phyloP scores from a whole-genome alignment of 768 basidiomycete species.

The Pleurotus sapidus region DNA sequence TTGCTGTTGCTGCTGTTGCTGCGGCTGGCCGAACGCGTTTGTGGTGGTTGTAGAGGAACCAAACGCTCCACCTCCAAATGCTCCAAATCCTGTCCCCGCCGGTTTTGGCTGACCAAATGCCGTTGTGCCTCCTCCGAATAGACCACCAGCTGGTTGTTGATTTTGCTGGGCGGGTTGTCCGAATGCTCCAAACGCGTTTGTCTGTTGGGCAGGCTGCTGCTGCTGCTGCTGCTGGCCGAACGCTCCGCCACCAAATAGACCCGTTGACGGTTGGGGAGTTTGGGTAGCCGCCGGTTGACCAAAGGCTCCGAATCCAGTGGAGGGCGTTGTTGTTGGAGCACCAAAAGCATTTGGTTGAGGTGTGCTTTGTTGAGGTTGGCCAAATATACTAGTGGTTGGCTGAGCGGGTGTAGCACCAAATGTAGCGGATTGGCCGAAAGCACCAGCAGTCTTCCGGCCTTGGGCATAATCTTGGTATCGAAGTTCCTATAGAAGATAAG shows the following conservation, averaged over 20 bases:
- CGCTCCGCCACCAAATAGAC: conserved; percentile 32
- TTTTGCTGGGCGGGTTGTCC: conserved; percentile 30
- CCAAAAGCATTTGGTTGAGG: conserved; percentile 34
- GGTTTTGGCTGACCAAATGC: conserved; percentile 15
- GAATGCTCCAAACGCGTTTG: conserved; percentile 24
- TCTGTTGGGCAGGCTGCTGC: conserved; percentile 11
- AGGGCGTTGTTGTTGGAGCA: conserved; percentile 25
- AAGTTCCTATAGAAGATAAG: conserved; percentile 51
- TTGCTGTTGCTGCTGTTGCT: conserved; percentile 30
- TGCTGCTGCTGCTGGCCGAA: conserved; percentile 30
- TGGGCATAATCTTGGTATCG: conserved; percentile 75
- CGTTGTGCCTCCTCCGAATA: conserved; percentile 21
- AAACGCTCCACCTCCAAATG: conserved; percentile 11
- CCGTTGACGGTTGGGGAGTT: conserved; percentile 29
- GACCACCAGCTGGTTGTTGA: conserved; percentile 20
- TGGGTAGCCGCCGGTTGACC: conserved; percentile 37
- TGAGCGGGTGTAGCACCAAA: conserved; percentile 45
- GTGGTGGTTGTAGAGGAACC: conserved; percentile 1
- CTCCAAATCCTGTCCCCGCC: conserved; percentile 1
- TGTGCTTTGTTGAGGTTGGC: conserved; percentile 36
- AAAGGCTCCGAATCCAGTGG: conserved; percentile 48
- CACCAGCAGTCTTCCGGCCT: conserved; percentile 66
- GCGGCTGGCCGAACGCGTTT: conserved; percentile 24
- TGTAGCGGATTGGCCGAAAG: conserved; percentile 53
- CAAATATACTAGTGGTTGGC: conserved; percentile 42